A percentile compares a stretch with the other conserved stretches of the same genome.
These are phyloP conservation scores for Boletus eberwhitei DNA, from an alignment of 768 basidiomycete genomes.

Conservation along the genomic window DNA sequence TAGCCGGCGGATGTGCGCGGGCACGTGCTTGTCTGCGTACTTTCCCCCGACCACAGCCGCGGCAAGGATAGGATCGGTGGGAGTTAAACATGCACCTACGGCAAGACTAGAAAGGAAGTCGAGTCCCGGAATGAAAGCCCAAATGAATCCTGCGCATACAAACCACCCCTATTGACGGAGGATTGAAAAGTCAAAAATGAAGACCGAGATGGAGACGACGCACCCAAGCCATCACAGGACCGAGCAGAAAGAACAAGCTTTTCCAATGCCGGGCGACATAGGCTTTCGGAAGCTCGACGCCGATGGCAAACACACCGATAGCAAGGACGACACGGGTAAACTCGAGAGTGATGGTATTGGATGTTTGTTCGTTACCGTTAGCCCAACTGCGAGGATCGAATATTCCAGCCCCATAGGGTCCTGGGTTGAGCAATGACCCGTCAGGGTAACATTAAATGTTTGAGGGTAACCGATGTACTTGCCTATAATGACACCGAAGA, in stretches of 20 bases:
- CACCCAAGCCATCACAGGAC: constrained; percentile 83
- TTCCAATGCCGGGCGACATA: constrained; percentile 95
- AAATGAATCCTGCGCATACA: constrained; percentile 87
- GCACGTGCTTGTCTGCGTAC: constrained; percentile 97
- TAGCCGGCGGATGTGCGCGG: constrained; percentile 68
- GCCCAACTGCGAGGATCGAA: constrained; percentile 84
- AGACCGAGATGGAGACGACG: constrained; percentile 27
- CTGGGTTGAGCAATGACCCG: constrained; percentile 33
- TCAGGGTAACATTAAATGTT: constrained; percentile 6
- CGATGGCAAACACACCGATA: constrained; percentile 96
- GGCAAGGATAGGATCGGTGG: constrained; percentile 52
- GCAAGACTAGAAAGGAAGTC: constrained; percentile 87
- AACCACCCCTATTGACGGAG: constrained; percentile 75
- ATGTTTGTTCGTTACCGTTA: constrained; percentile 38
- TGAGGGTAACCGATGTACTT: constrained; percentile 20
- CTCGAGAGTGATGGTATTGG: constrained; percentile 85
- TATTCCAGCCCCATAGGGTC: constrained; percentile 78
- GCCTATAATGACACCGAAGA: constrained; percentile 91
- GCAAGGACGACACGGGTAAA: constrained; percentile 88
- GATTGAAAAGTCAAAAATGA: constrained; percentile 5
- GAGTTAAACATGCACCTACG: constrained; percentile 89
- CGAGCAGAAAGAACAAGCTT: constrained; percentile 79
- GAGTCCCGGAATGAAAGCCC: constrained; percentile 84
- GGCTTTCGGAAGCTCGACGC: constrained; percentile 94
- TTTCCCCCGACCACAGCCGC: constrained; percentile 81